Percentiles rank a stretch among this genome's conserved stretches.
Conservation (phyloP, 257 asterid species). For the Nicotiana tabacum region DNA sequence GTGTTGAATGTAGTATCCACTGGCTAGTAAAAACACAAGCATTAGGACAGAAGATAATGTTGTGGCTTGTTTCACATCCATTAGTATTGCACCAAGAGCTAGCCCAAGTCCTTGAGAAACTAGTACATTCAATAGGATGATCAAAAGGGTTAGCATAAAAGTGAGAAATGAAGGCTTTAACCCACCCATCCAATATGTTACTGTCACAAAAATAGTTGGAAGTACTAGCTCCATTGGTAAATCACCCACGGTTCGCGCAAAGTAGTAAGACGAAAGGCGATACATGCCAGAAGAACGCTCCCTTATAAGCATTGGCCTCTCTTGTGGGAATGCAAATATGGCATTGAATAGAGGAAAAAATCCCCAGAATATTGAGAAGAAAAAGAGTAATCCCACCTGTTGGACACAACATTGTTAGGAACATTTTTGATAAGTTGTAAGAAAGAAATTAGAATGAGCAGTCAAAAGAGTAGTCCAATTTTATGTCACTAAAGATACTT, state of each 20-base stretch:
- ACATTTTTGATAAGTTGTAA: not conserved
- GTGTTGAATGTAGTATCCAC: conserved; percentile 84
- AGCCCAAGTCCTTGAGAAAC: conserved; percentile 84
- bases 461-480: not conserved
- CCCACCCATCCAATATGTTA: conserved; percentile 88
- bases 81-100: conserved; percentile 75
- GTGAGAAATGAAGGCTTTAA: conserved; percentile 52
- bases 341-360: conserved; percentile 70
- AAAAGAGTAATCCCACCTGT: conserved; percentile 81
- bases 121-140: conserved; percentile 63
- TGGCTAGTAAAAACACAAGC: conserved; percentile 62
- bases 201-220: conserved; percentile 62
- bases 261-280: conserved; percentile 67
- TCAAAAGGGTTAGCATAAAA: conserved; percentile 44
- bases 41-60: conserved; percentile 62
- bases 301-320: conserved; percentile 47
- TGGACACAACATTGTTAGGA: not conserved
- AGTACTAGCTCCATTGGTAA: conserved; percentile 83
- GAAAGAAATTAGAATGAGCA: too few relatives aligned
- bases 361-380: conserved; percentile 91
- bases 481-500: not conserved
- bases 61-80: conserved; percentile 71
- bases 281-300: conserved; percentile 80
- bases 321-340: conserved; percentile 73
- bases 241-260: conserved; percentile 64